These are phyloP conservation scores for Knoxdaviesia capensis DNA, from an alignment of 2,329 filamentous ascomycete species.

Conservation along the genomic window DNA sequence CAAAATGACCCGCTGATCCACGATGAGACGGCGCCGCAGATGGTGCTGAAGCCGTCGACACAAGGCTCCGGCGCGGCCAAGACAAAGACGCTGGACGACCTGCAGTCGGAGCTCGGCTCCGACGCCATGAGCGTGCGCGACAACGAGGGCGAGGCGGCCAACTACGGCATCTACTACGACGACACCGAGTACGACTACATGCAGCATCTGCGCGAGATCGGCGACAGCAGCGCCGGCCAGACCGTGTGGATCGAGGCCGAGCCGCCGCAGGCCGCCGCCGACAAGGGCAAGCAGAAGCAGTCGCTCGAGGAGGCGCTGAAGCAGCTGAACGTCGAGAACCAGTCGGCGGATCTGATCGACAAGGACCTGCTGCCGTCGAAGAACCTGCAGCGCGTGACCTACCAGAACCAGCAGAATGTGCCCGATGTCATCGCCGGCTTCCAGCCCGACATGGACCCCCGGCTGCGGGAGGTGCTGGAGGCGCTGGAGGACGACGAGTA, in stretches of 20 bases:
- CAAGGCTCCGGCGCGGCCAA: slow-evolving; percentile 15
- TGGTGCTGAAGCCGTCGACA: slow-evolving; percentile 58
- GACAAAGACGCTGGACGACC: slow-evolving; percentile 51
- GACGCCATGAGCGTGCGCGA: slow-evolving; percentile 46
- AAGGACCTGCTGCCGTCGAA: slow-evolving; percentile 62
- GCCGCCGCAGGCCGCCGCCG: slow-evolving; percentile 36
- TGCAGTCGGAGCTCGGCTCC: slow-evolving; percentile 55
- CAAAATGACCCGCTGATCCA: slow-evolving; percentile 97
- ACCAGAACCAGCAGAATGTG: slow-evolving; percentile 82
- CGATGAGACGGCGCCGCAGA: slow-evolving; percentile 70
- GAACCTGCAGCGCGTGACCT: slow-evolving; percentile 56
- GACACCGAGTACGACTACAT: slow-evolving; percentile 97
- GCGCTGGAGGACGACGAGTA: slow-evolving; percentile 91
- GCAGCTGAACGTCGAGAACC: slow-evolving; percentile 34
- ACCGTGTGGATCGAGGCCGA: slow-evolving; percentile 69
- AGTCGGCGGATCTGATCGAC: slow-evolving; percentile 40
- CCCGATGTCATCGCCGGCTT: slow-evolving; percentile 86
- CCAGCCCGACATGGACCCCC: slow-evolving; percentile 93
- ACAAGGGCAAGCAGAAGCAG: slow-evolving; percentile 55
- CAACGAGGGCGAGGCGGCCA: slow-evolving; percentile 92
- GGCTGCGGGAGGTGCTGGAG: slow-evolving; percentile 75
- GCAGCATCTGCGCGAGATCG: slow-evolving; percentile 92
- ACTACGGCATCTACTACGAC: slow-evolving; percentile 85
- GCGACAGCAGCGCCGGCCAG: slow-evolving; percentile 43
- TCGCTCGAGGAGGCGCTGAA: slow-evolving; percentile 67